Evolutionary conservation across 208 protist species (phyloP), one percentile per base, ranked within the genome.

Genomic region (Strigomonas culicis): DNA sequence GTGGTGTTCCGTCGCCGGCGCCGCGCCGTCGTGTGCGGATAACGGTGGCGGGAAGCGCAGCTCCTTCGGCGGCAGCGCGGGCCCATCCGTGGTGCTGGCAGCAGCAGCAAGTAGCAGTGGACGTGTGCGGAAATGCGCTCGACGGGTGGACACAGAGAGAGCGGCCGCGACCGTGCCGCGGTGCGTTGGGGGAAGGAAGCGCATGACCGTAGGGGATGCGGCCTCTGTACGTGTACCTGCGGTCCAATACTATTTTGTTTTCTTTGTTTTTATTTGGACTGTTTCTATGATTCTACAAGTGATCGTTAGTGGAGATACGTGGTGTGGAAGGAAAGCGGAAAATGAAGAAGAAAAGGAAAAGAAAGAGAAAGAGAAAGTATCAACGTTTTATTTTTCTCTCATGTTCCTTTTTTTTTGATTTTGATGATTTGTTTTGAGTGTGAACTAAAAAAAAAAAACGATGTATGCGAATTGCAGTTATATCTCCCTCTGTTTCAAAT

Each of bases 351-450:
- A 50, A 59, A 31, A 59, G 19, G 19, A 59, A 46, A 34, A 58
- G 34, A 57, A 72, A 59, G 19, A 66, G 22, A 72, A 58, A 47
- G n/a, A 28, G 30, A 72, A 58, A 65, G 25, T 25, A 46, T 30
- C 6, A 31, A 51, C 22, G 22, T 51, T 25, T n/a, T 51, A 25
- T 51, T 25, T n/a, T n/a, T 68, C 41, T n/a, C 25, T 62, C 32
- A n/a, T 68, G 6, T 41, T 4, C 27, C 17, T 70, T 57, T 60
- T 59, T 58, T 34, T 68, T 70, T 70, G 7, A 25, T 68, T 68
- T 68, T 68, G 51, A 34, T 68, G 31, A 19, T 58, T 34, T 2
- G 4, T 47, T 50, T 22, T 31, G 10, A 15, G 13, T 31, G 13
- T 61, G 32, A 39, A 21, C 28, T 59, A 28, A 31, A 28, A 28